These are phyloP conservation scores for Geosiphon pyriformis DNA, from an alignment of 192 early-diverging fungal genomes.

Conservation along the genomic window DNA sequence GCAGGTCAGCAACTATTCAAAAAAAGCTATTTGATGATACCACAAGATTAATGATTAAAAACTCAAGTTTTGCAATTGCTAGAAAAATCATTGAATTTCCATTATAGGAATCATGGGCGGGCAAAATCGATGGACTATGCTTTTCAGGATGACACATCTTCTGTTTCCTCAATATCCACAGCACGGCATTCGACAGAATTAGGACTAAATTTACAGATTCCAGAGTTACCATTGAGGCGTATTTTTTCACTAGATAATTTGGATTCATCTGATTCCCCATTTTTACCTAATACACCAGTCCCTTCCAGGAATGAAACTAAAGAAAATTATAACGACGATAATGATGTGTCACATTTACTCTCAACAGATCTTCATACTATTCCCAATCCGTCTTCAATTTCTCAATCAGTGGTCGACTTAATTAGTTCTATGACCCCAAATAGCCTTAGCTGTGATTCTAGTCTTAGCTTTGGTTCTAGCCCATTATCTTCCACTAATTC, in stretches of 20 bases:
- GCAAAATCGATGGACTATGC: constrained; percentile 9
- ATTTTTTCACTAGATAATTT: neutral
- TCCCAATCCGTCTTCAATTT: neutral
- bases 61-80: neutral
- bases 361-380: neutral
- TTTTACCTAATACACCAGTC: too few relatives aligned
- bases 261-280: too few relatives aligned
- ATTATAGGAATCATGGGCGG: constrained; percentile 1
- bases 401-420: neutral
- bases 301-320: too few relatives aligned
- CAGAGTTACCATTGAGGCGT: neutral
- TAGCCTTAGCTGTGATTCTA: too few relatives aligned
- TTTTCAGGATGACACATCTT: too few relatives aligned
- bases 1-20: too few relatives aligned
- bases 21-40: too few relatives aligned
- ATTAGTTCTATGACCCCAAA: neutral
- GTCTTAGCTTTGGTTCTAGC: too few relatives aligned
- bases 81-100: neutral
- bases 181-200: neutral
- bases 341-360: too few relatives aligned
- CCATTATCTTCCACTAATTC: constrained; percentile 1
- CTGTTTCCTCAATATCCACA: neutral
- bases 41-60: neutral
- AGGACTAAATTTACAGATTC: neutral
- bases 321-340: too few relatives aligned